Conservation (phyloP, 768 basidiomycete genomes). For the Scleroderma bovista region DNA sequence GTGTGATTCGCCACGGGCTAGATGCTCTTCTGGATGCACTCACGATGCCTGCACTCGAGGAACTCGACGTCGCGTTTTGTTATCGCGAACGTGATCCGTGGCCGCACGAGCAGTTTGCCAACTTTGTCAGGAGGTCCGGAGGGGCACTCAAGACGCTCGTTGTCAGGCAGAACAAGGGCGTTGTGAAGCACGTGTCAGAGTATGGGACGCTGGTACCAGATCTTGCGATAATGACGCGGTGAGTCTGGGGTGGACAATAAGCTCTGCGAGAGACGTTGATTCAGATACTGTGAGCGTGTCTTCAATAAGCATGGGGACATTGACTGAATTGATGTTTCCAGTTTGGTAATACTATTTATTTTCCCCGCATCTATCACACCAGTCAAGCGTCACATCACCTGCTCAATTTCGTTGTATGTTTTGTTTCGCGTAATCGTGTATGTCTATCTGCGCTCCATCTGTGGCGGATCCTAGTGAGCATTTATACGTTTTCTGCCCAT, state of each 20-base stretch:
- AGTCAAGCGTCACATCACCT: background rate
- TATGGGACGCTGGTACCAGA: background rate
- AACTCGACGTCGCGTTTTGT: constrained; percentile 28
- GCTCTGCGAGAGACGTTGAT: no score
- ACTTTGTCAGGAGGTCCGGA: constrained; percentile 19
- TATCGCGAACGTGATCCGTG: constrained; percentile 23
- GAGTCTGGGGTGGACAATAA: background rate
- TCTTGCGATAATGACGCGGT: background rate
- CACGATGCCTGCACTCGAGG: constrained; percentile 23
- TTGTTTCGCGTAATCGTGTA: background rate
- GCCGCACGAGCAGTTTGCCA: constrained; percentile 22
- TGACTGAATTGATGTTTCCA: no score
- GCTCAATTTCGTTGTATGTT: background rate
- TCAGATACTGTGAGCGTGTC: no score
- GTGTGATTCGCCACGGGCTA: constrained; percentile 22
- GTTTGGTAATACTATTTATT: no score
- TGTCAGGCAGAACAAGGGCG: constrained; percentile 19
- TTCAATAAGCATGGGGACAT: no score
- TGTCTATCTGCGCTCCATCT: background rate
- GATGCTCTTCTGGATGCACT: constrained; percentile 14
- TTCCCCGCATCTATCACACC: no score
- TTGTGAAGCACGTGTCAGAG: background rate
- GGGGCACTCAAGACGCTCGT: constrained; percentile 19
- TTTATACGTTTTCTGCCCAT: no score
- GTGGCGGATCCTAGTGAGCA: no score